Evolutionary conservation across 139 green algal genomes (phyloP), one percentile per base, ranked within the genome.

Genomic region (Coelastrella sp.): DNA sequence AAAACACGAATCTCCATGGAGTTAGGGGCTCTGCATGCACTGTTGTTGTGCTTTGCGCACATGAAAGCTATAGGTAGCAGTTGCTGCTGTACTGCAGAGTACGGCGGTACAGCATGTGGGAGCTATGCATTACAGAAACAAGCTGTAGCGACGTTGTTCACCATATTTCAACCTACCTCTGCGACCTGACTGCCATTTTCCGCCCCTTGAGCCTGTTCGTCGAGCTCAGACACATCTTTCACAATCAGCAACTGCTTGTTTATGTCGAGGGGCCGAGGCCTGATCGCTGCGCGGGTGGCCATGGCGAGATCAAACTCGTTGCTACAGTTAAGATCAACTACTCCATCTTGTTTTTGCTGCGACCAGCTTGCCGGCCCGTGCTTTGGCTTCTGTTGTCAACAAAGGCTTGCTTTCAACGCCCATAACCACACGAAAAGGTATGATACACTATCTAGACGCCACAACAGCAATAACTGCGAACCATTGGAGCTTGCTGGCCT

Each of bases 241-340:
- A 98, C 92, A 30, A 98, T 94, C 7, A 84, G 80, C 53, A 98
- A 88, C 79, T 89, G 90, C 38, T 90, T 92, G 72, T 88, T 87
- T 8, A 94, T 84, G 75, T 98, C 95, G 48, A 98, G 66, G 1
- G 95, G 94, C 23, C 95, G 82, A 21, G 91, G 91, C 62, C 94
- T 63, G 48, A 96, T 91, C 50, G 51, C 53, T 41, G 75, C 51
- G 5, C 75, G 45, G 23, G 75, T 82, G 21, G 75, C 35, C 75
- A 82, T 82, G 50, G 73, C 32, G 19, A 25, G 21, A 48, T 48
- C 48, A 67, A n/a, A n/a, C 45, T 48, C n/a, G n/a, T n/a, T n/a
- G n/a, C n/a, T n/a, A n/a, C n/a, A n/a, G n/a, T n/a, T n/a, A n/a
- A n/a, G n/a, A n/a, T n/a, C n/a, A n/a, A n/a, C n/a, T n/a, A n/a